Percentiles rank a stretch among this genome's conserved stretches.
phyloP scores from a whole-genome alignment of 2,329 filamentous ascomycete species.

The Bipolaris sorokiniana region DNA sequence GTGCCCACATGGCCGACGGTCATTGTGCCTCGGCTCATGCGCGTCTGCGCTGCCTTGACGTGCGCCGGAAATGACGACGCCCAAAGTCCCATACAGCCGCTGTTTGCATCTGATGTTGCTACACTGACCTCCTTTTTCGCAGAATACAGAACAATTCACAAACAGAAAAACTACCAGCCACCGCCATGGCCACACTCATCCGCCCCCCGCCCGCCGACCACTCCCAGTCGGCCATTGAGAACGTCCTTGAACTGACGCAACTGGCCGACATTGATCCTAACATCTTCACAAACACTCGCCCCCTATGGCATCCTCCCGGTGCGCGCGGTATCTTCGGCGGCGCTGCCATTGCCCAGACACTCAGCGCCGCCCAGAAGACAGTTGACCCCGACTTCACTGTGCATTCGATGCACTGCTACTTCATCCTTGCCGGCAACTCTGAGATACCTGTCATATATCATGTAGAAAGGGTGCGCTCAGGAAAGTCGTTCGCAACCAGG shows the following conservation, averaged over 20 bases:
- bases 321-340: constrained; percentile 94
- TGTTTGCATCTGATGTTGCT: not conserved
- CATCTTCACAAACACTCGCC: constrained; percentile 92
- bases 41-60: not conserved
- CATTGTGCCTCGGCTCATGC: constrained; percentile 28
- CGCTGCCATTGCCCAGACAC: constrained; percentile 88
- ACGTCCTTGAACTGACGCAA: constrained; percentile 84
- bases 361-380: constrained; percentile 86
- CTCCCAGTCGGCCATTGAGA: constrained; percentile 81
- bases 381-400: constrained; percentile 80
- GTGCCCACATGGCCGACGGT: not conserved
- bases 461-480: constrained; percentile 91
- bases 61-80: not conserved
- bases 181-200: constrained; percentile 66
- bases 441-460: constrained; percentile 91
- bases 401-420: constrained; percentile 99
- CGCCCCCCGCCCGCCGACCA: constrained; percentile 75
- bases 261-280: constrained; percentile 78
- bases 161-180: not conserved
- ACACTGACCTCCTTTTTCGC: not conserved
- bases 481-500: constrained; percentile 85
- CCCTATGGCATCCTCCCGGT: constrained; percentile 88
- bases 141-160: not conserved
- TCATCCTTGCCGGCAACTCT: constrained; percentile 86
- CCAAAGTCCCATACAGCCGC: not conserved